Conservation (phyloP, 208 protist genomes). For the Novymonas esmeraldas region DNA sequence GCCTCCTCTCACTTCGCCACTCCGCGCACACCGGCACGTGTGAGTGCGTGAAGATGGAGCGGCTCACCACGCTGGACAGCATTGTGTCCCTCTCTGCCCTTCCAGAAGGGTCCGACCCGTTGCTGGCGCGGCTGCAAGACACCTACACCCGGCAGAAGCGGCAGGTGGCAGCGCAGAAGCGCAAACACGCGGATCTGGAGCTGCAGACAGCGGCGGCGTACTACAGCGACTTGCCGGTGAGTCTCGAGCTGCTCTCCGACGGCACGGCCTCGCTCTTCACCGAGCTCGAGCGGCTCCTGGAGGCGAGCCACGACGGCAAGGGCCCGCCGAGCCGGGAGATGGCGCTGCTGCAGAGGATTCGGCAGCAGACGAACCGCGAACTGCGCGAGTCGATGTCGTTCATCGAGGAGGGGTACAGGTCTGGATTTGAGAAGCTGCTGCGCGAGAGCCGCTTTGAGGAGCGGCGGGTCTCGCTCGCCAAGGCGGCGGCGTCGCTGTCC, state of each 20-base stretch:
- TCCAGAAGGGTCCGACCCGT: slow-evolving; percentile 11
- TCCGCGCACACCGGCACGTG: not conserved
- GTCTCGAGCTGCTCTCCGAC: slow-evolving; percentile 76
- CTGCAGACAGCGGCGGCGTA: slow-evolving; percentile 39
- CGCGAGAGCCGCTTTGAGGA: slow-evolving; percentile 23
- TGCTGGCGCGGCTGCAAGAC: slow-evolving; percentile 48
- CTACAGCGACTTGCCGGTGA: slow-evolving; percentile 51
- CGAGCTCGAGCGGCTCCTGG: slow-evolving; percentile 51
- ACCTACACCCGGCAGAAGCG: slow-evolving; percentile 55
- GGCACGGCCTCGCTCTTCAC: slow-evolving; percentile 60
- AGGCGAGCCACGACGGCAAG: not conserved
- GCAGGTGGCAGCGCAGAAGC: slow-evolving; percentile 36
- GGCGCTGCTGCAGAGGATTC: slow-evolving; percentile 63
- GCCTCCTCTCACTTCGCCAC: not conserved
- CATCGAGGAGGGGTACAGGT: slow-evolving; percentile 79
- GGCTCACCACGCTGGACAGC: slow-evolving; percentile 3
- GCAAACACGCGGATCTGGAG: slow-evolving; percentile 46
- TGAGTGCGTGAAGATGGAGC: no score
- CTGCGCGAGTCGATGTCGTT: slow-evolving; percentile 64
- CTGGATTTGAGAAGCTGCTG: slow-evolving; percentile 62
- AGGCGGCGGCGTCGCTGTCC: not conserved
- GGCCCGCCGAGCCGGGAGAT: not conserved
- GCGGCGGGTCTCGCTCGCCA: not conserved
- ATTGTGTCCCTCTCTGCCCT: not conserved
- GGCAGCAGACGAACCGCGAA: slow-evolving; percentile 59